These are phyloP conservation scores for Xylariaceae sp. DNA, from an alignment of 2,329 filamentous ascomycete genomes.

Conservation along the genomic window DNA sequence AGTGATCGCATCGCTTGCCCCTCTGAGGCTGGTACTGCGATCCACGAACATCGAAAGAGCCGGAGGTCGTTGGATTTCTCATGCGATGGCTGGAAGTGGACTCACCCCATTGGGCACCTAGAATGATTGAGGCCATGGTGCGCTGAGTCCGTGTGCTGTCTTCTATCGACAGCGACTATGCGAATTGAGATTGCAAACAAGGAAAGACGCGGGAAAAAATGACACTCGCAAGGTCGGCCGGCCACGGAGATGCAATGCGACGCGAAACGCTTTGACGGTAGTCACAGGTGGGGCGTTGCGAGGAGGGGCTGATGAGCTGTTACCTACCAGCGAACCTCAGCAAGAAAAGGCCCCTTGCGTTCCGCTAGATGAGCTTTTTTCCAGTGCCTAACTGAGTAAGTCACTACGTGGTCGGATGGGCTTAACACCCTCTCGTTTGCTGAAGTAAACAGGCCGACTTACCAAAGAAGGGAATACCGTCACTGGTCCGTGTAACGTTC, in stretches of 20 bases:
- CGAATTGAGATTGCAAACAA: background rate
- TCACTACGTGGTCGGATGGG: too few relatives aligned
- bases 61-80: background rate
- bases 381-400: too few relatives aligned
- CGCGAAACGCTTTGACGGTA: background rate
- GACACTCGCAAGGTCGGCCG: constrained; percentile 1
- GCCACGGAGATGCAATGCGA: constrained; percentile 11
- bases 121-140: constrained; percentile 13
- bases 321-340: background rate
- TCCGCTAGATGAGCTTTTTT: too few relatives aligned
- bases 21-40: background rate
- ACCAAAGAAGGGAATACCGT: too few relatives aligned
- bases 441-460: too few relatives aligned
- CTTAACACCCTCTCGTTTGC: too few relatives aligned
- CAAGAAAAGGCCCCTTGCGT: too few relatives aligned
- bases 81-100: background rate
- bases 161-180: background rate
- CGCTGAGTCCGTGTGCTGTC: background rate
- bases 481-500: too few relatives aligned
- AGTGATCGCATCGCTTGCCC: background rate
- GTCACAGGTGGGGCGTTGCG: constrained; percentile 1
- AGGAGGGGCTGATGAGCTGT: constrained; percentile 3
- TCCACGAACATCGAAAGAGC: background rate
- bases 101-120: constrained; percentile 18
- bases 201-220: constrained; percentile 11